Evolutionary conservation across 768 basidiomycete genomes (phyloP), one percentile per base, ranked within the genome.

Genomic region (Erythrobasidium yunnanense): DNA sequence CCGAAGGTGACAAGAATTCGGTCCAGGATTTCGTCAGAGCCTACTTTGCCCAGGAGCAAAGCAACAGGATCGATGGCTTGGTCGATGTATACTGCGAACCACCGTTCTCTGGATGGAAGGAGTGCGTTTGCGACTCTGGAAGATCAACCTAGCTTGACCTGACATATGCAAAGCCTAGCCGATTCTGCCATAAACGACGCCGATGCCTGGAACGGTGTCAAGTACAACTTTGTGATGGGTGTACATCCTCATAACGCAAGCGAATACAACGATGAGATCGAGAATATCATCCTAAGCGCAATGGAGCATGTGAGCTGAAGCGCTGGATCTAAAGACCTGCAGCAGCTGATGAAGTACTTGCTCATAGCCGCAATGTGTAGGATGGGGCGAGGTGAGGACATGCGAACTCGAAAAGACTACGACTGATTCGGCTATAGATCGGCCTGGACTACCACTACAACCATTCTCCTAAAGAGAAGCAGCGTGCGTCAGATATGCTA

Each of bases 61-160:
- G 46, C 22, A 53, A 55, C 47, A 80, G 80, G 35, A 83, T 89
- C 2, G 77, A 82, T 56, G 81, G 83, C 4, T 80, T 90, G 57
- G 83, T 91, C 4, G 89, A 91, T 70, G 89, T 91, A 1, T 91
- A 87, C 85, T 91, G 89, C 70, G 89, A 90, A 72, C 86, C 85
- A 0, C 86, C 88, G 0, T 83, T 87, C 15, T 78, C 77, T 67
- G 77, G 68, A 33, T 67, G 68, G 23, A 55, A 51, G 22, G 57
- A 55, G 23, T 60, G 52, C 38, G 85, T 8, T 38, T 11, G 23
- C 27, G n/a, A 42, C 57, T 55, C 50, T n/a, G 49, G 52, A 1
- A 29, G 38, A 17, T 63, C 20, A 22, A 2, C 20, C 46, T 6
- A 27, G 25, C 29, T 35, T 60, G 30, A n/a, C 20, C 22, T 17